These are phyloP conservation scores for Botrytis squamosa DNA, from an alignment of 2,329 filamentous ascomycete species.

Conservation along the genomic window DNA sequence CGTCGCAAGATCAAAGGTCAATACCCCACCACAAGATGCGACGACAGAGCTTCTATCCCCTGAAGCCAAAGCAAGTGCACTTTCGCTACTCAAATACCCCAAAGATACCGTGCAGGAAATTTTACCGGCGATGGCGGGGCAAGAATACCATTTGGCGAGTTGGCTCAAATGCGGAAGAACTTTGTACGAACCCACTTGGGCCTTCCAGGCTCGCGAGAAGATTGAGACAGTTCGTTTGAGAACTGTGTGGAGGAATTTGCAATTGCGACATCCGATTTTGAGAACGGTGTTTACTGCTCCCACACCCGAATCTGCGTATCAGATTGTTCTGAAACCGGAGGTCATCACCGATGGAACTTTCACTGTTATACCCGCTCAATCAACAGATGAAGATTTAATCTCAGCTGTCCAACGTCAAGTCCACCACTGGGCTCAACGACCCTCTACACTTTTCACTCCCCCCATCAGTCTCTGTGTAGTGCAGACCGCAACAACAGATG, in stretches of 20 bases:
- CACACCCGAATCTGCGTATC: background rate
- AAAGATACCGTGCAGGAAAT: background rate
- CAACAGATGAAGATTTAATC: background rate
- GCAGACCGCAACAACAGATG: background rate
- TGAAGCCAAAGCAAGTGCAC: background rate
- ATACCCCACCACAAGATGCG: background rate
- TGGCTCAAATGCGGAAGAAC: slow-evolving; percentile 7
- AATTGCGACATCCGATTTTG: background rate
- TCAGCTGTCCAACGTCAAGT: background rate
- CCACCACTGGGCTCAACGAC: background rate
- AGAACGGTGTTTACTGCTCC: slow-evolving; percentile 11
- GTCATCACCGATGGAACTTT: slow-evolving; percentile 1
- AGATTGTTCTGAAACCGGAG: slow-evolving; percentile 1
- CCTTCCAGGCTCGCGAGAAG: slow-evolving; percentile 4
- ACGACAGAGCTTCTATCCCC: background rate
- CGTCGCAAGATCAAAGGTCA: background rate
- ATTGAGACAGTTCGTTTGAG: background rate
- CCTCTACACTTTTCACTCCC: slow-evolving; percentile 3
- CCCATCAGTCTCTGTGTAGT: slow-evolving; percentile 11
- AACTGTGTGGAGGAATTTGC: background rate
- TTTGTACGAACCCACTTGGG: slow-evolving; percentile 15
- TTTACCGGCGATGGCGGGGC: slow-evolving; percentile 1
- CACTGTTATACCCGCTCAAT: background rate
- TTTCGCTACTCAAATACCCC: background rate
- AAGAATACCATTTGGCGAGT: slow-evolving; percentile 15